Percentiles rank a stretch among this genome's conserved stretches.
Conservation (phyloP, 495 filamentous ascomycete genomes). For the Cetradonia linearis region DNA sequence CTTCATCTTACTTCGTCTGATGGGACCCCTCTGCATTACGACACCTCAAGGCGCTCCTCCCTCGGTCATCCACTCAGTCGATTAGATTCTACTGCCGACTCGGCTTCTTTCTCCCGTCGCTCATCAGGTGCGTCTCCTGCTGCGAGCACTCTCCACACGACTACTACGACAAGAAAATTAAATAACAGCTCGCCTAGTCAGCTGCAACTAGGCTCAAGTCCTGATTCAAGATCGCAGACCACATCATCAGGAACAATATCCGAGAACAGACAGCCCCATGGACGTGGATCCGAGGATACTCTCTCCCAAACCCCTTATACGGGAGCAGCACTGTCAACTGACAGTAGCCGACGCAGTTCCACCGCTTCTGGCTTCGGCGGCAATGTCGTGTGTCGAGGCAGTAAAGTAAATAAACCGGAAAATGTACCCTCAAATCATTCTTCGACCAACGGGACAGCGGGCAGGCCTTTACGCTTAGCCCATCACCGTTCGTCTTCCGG, state of each 20-base stretch:
- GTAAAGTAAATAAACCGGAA: constrained; percentile 22
- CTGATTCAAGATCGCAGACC: constrained; percentile 16
- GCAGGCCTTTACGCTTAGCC: constrained; percentile 10
- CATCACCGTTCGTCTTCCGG: constrained; percentile 26
- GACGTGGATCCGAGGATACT: constrained; percentile 24
- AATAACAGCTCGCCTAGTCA: constrained; percentile 27
- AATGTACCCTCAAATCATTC: constrained; percentile 10
- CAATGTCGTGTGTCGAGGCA: constrained; percentile 16
- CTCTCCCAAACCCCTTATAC: constrained; percentile 20
- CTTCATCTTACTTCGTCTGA: constrained; percentile 14
- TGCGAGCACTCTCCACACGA: constrained; percentile 12
- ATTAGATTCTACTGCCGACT: constrained; percentile 12
- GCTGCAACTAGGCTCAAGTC: constrained; percentile 23
- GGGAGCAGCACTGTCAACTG: background rate
- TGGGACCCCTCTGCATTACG: background rate
- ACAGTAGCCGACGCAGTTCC: constrained; percentile 11
- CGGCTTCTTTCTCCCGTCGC: constrained; percentile 23
- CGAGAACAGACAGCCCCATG: constrained; percentile 21
- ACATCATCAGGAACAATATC: constrained; percentile 8
- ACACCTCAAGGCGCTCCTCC: constrained; percentile 23
- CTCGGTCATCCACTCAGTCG: constrained; percentile 16
- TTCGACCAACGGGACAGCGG: constrained; percentile 6
- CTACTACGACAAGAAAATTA: constrained; percentile 19
- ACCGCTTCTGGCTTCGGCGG: constrained; percentile 15
- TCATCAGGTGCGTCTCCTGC: constrained; percentile 26